Evolutionary conservation across 352 stramenopile species (phyloP), one percentile per base, ranked within the genome.

Genomic region (Blastocystis sp.): DNA sequence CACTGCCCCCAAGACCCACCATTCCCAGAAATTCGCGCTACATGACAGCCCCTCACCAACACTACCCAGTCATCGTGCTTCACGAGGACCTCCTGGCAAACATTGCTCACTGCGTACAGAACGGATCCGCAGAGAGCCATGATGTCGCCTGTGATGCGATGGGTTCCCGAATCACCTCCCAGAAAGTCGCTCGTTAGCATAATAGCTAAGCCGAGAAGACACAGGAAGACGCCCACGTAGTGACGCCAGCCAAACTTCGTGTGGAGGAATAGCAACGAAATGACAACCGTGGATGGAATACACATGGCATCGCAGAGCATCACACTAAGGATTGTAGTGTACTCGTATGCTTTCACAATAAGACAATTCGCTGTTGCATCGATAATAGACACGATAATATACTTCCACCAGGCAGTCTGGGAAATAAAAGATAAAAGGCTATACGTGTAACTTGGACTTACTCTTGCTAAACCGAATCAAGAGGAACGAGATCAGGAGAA

Each of bases 291-390:
- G 26, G 63, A 15, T 26, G 76, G 76, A 87, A 87, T 87, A n/a
- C 45, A 69, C 59, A 87, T 87, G 47, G 76, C 59, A 87, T 87
- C 76, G n/a, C 59, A 76, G 4, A 87, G 53, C 76, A 87, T 87
- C 15, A 87, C n/a, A 39, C 54, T 75, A 11, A 87, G 50, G 37
- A 87, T 87, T 3, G 76, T 76, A 18, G 63, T 87, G 63, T 87
- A 87, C 41, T 87, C 59, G 63, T 87, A 87, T n/a, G 76, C 47
- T 39, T 87, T 87, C 20, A 87, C 76, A 77, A 87, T 61, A 4
- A 87, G 41, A 47, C 37, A 87, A 37, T 87, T 87, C 7, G 76
- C 76, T 68, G 73, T 54, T 11, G 63, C 76, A 77, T 87, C 76
- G 39, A 87, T 61, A n/a, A 87, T 54, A 43, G 76, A 54, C 73